Evolutionary conservation across 2,329 filamentous ascomycete genomes (phyloP).

Genomic region (Colletotrichum graminicola): DNA sequence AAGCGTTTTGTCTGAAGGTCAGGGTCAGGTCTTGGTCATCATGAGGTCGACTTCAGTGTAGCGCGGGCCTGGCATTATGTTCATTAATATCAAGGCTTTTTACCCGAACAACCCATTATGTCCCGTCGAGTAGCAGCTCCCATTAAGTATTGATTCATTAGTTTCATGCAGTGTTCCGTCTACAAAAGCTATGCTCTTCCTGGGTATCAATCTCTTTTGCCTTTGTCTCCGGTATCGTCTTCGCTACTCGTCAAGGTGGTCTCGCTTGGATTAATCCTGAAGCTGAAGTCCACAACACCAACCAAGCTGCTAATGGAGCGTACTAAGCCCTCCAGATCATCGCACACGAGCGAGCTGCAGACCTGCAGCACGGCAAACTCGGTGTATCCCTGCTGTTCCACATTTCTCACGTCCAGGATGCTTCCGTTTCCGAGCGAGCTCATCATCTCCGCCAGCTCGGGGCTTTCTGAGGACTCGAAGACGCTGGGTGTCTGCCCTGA

Average conservation of each 20-base stretch:
- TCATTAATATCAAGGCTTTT: background rate
- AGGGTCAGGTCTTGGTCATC: no score
- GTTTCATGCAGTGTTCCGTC: background rate
- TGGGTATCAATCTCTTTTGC: slow-evolving; percentile 18
- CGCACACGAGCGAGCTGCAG: slow-evolving; percentile 75
- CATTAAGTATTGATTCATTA: background rate
- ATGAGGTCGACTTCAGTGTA: no score
- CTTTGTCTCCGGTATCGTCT: slow-evolving; percentile 11
- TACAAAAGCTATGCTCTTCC: background rate
- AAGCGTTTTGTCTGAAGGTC: no score
- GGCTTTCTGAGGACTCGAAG: background rate
- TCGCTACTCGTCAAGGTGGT: slow-evolving; percentile 18
- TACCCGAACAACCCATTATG: background rate
- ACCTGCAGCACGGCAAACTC: slow-evolving; percentile 83
- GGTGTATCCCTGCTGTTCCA: slow-evolving; percentile 78
- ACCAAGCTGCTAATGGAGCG: slow-evolving; percentile 74
- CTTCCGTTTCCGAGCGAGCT: slow-evolving; percentile 30
- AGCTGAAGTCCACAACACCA: slow-evolving; percentile 81
- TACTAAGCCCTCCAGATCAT: slow-evolving; percentile 75
- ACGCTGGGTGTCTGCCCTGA: slow-evolving; percentile 5
- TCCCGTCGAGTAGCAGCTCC: background rate
- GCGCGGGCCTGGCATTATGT: background rate
- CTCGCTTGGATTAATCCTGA: slow-evolving; percentile 59
- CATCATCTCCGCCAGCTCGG: slow-evolving; percentile 18
- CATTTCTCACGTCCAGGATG: slow-evolving; percentile 50